These are phyloP conservation scores for Talaromyces sp. DNA, from an alignment of 2,329 filamentous ascomycete species.

Conservation along the genomic window DNA sequence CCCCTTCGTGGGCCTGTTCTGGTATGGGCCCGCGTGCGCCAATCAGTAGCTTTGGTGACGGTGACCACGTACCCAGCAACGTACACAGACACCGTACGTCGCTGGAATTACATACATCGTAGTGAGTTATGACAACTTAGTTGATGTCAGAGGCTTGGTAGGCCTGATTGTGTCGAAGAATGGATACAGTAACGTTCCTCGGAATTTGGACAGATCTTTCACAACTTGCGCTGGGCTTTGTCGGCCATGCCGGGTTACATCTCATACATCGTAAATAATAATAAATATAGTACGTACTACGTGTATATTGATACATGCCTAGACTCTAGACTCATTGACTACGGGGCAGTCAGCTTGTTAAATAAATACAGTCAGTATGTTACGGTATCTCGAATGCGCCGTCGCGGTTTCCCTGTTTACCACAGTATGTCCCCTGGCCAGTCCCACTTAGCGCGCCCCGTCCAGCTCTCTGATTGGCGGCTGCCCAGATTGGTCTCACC, in stretches of 20 bases:
- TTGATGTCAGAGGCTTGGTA: background rate
- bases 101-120: background rate
- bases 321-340: background rate
- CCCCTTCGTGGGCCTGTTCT: background rate
- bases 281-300: too few species aligned
- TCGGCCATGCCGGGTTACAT: background rate
- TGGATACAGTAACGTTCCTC: background rate
- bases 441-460: background rate
- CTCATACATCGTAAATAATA: too few species aligned
- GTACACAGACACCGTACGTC: background rate
- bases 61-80: background rate
- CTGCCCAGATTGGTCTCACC: slow-evolving; percentile 10
- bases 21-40: background rate
- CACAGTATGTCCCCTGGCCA: background rate
- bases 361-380: background rate
- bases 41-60: background rate
- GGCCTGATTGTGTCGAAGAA: background rate
- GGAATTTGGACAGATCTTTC: background rate
- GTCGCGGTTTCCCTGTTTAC: slow-evolving; percentile 11
- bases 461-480: slow-evolving; percentile 7
- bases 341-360: too few species aligned
- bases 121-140: background rate
- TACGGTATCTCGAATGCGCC: background rate
- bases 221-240: background rate
- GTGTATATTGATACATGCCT: background rate